These are phyloP conservation scores for Thielaviopsis ethacetica DNA, from an alignment of 2,329 filamentous ascomycete species.

Conservation along the genomic window DNA sequence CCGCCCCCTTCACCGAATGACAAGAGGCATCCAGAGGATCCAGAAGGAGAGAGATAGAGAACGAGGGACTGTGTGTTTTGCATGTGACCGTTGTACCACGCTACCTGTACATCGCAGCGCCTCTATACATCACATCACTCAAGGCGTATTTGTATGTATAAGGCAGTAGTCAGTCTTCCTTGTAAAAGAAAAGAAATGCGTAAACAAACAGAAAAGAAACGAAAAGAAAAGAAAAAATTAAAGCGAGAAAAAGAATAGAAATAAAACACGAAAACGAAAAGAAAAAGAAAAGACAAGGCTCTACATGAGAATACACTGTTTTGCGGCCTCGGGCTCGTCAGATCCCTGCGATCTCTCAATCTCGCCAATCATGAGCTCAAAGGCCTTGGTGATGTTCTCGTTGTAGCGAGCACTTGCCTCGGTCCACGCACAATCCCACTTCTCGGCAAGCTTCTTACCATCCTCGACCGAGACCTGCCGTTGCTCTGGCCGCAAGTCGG, in stretches of 20 bases:
- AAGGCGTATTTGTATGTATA: not conserved
- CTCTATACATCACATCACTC: not conserved
- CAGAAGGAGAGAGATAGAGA: not conserved
- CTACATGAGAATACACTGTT: constrained; percentile 81
- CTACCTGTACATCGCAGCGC: not conserved
- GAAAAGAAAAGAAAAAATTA: not conserved
- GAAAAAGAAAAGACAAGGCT: not conserved
- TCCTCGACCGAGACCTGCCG: constrained; percentile 79
- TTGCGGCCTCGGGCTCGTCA: constrained; percentile 60
- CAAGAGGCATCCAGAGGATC: not conserved
- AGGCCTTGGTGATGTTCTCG: constrained; percentile 81
- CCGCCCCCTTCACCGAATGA: not conserved
- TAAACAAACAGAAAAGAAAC: not conserved
- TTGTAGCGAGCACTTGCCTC: constrained; percentile 90
- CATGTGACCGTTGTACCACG: not conserved
- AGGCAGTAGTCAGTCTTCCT: not conserved
- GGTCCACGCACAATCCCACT: constrained; percentile 84
- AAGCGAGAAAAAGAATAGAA: not conserved
- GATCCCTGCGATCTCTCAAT: constrained; percentile 92
- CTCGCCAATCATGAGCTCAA: constrained; percentile 85
- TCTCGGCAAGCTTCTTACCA: constrained; percentile 67
- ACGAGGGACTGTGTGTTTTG: not conserved
- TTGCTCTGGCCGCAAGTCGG: constrained; percentile 80
- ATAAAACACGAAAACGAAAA: not conserved
- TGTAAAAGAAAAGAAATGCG: not conserved